These are phyloP conservation scores for Xanthoconium separans DNA, from an alignment of 1,284 basidiomycete genomes.

Conservation along the genomic window DNA sequence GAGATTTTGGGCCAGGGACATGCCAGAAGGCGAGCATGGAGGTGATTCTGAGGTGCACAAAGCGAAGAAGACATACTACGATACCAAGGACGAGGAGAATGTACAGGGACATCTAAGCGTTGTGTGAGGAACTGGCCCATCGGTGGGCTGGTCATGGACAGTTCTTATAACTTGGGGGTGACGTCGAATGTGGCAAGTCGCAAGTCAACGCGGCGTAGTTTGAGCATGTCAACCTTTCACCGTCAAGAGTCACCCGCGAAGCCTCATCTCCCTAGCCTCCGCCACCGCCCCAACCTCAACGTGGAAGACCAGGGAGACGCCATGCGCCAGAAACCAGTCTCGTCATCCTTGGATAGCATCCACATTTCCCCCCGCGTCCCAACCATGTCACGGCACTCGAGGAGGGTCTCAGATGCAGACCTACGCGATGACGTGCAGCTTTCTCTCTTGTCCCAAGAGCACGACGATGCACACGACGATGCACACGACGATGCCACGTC, in stretches of 20 bases:
- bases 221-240: conserved; percentile 30
- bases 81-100: conserved; percentile 14
- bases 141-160: background rate
- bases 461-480: conserved; percentile 46
- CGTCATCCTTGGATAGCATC: conserved; percentile 62
- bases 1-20: conserved; percentile 46
- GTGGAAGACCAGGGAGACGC: conserved; percentile 34
- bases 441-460: conserved; percentile 53
- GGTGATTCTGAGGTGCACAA: conserved; percentile 26
- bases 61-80: conserved; percentile 14
- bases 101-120: conserved; percentile 15
- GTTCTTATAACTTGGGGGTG: conserved; percentile 17
- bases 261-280: conserved; percentile 26
- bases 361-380: conserved; percentile 65
- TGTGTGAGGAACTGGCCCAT: background rate
- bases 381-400: conserved; percentile 36
- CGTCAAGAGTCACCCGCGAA: conserved; percentile 30
- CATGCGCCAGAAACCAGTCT: conserved; percentile 38
- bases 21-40: conserved; percentile 35
- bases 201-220: conserved; percentile 12
- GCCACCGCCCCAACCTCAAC: conserved; percentile 30
- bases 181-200: conserved; percentile 10
- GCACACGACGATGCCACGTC: conserved; percentile 37
- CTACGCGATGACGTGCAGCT: conserved; percentile 62
- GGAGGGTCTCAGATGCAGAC: conserved; percentile 35